Evolutionary conservation across 2,329 filamentous ascomycete species (phyloP).

Genomic region (Aspergillus piperis): DNA sequence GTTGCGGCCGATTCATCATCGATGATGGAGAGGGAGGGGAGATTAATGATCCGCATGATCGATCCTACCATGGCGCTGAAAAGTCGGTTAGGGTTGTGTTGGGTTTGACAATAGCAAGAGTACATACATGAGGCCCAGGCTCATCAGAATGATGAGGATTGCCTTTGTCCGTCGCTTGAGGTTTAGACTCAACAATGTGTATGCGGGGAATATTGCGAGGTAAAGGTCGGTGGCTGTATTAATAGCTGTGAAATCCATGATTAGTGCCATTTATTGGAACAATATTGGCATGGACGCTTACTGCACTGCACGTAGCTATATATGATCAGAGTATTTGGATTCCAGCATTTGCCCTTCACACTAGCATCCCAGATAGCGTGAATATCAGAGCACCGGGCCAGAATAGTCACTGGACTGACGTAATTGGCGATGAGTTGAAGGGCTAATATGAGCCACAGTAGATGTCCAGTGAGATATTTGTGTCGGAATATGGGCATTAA

Average conservation of each 20-base stretch:
- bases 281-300: slow-evolving; percentile 6
- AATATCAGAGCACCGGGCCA: slow-evolving; percentile 26
- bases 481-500: slow-evolving; percentile 8
- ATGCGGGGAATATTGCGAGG: slow-evolving; percentile 27
- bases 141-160: slow-evolving; percentile 29
- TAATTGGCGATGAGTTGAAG: slow-evolving; percentile 25
- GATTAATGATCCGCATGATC: slow-evolving; percentile 24
- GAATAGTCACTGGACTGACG: slow-evolving; percentile 27
- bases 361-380: slow-evolving; percentile 25
- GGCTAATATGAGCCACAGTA: background rate
- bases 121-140: slow-evolving; percentile 35
- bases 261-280: too few species aligned
- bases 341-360: slow-evolving; percentile 24
- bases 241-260: slow-evolving; percentile 11
- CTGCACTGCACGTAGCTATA: slow-evolving; percentile 33
- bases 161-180: slow-evolving; percentile 33
- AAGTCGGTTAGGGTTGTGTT: background rate
- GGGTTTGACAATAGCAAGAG: background rate
- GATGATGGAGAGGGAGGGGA: slow-evolving; percentile 20
- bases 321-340: slow-evolving; percentile 23
- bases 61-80: slow-evolving; percentile 29
- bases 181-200: slow-evolving; percentile 36
- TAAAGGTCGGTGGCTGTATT: slow-evolving; percentile 31
- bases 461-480: background rate
- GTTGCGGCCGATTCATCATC: slow-evolving; percentile 26